Percentiles rank a stretch among this genome's conserved stretches.
These are phyloP conservation scores for Ceratocystis destructans DNA, from an alignment of 2,329 filamentous ascomycete genomes.

Conservation along the genomic window DNA sequence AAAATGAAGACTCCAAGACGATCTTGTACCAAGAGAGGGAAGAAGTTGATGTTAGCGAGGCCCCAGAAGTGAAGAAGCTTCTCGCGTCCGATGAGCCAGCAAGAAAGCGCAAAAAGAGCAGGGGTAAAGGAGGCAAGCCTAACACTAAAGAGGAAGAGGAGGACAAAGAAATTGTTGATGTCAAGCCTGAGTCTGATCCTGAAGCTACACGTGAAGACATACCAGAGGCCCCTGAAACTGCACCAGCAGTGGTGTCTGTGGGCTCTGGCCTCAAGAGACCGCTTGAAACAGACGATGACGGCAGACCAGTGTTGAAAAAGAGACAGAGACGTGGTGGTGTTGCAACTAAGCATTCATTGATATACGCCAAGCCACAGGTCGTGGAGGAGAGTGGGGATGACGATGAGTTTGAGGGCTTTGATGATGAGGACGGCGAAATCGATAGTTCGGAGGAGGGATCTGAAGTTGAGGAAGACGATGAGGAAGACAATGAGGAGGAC, in stretches of 20 bases:
- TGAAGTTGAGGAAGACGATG: constrained; percentile 22
- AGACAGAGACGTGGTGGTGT: constrained; percentile 58
- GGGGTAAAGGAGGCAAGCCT: constrained; percentile 14
- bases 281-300: constrained; percentile 63
- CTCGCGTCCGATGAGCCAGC: constrained; percentile 25
- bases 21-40: constrained; percentile 37
- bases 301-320: constrained; percentile 70
- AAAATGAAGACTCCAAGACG: constrained; percentile 33
- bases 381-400: constrained; percentile 37
- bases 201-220: neutral
- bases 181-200: constrained; percentile 15
- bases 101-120: constrained; percentile 25
- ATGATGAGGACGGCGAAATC: constrained; percentile 28
- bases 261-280: constrained; percentile 81
- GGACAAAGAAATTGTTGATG: neutral
- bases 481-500: constrained; percentile 24
- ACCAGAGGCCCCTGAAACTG: constrained; percentile 14
- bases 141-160: constrained; percentile 7
- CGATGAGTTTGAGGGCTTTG: constrained; percentile 36
- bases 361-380: constrained; percentile 29
- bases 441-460: constrained; percentile 19
- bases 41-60: constrained; percentile 13
- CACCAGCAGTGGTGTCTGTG: constrained; percentile 24
- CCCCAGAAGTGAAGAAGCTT: constrained; percentile 13
- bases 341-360: constrained; percentile 38